Conservation (phyloP, 2,329 filamentous ascomycete genomes). For the Trichoderma simmonsii region DNA sequence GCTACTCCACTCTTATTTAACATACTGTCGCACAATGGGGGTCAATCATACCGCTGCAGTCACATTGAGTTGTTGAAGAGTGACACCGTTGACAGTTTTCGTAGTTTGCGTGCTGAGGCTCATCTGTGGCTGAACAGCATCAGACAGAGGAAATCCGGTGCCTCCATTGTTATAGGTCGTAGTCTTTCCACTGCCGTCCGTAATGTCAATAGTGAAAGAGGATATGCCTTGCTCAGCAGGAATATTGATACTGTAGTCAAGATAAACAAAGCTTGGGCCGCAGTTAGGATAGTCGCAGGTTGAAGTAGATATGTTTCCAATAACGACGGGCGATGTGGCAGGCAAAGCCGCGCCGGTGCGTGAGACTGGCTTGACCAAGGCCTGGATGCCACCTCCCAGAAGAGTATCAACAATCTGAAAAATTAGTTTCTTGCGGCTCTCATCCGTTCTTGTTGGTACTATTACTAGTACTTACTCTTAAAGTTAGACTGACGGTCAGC, state of each 20-base stretch:
- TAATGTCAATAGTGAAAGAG: background rate
- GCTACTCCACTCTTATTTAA: background rate
- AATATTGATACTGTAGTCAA: background rate
- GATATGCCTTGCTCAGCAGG: background rate
- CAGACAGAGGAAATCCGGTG: background rate
- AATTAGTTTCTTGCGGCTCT: background rate
- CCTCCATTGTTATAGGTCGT: background rate
- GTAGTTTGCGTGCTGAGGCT: background rate
- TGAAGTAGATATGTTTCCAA: background rate
- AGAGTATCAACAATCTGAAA: background rate
- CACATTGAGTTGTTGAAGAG: background rate
- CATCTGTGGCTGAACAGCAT: background rate
- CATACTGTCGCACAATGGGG: background rate
- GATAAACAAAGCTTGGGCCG: background rate
- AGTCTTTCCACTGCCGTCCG: background rate
- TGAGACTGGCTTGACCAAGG: background rate
- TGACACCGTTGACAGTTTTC: background rate
- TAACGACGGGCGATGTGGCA: background rate
- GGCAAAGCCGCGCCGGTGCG: background rate
- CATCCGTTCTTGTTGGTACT: background rate
- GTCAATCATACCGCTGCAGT: background rate
- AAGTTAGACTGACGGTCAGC: background rate
- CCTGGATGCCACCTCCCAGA: background rate
- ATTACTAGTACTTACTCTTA: background rate
- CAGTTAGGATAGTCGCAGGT: background rate